phyloP scores from a whole-genome alignment of 345 rosid genomes.

The Lepidium aucheri region DNA sequence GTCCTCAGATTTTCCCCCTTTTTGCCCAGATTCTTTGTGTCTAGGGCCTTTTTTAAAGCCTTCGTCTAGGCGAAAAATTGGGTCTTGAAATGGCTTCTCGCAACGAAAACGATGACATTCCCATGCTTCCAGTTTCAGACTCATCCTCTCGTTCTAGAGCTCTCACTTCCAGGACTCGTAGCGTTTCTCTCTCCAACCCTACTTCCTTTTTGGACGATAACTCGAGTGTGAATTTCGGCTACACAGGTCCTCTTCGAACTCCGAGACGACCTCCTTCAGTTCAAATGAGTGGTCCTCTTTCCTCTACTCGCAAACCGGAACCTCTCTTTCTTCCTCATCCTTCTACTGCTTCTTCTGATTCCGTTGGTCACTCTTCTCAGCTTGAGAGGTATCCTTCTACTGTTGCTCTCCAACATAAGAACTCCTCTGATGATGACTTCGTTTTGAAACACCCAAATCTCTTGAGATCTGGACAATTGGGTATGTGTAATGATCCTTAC shows the following conservation, averaged over 20 bases:
- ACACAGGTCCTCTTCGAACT: constrained; percentile 77
- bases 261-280: constrained; percentile 41
- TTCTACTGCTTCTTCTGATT: constrained; percentile 2
- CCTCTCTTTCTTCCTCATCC: constrained; percentile 23
- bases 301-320: constrained; percentile 31
- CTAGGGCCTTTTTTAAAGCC: background rate
- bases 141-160: constrained; percentile 30
- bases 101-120: constrained; percentile 50
- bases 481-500: constrained; percentile 87
- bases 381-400: constrained; percentile 38
- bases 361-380: constrained; percentile 5
- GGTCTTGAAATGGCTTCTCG: background rate
- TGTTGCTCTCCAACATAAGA: constrained; percentile 32
- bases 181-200: constrained; percentile 60
- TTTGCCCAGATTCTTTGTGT: background rate
- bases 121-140: constrained; percentile 52
- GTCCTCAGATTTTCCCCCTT: background rate
- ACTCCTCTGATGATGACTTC: constrained; percentile 31
- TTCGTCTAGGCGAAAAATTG: background rate
- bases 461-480: constrained; percentile 73
- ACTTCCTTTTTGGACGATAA: constrained; percentile 35
- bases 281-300: constrained; percentile 71
- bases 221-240: constrained; percentile 41
- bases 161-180: constrained; percentile 38
- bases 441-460: constrained; percentile 58